Conservation (phyloP, 768 basidiomycete genomes). For the Pisolithus sp. region DNA sequence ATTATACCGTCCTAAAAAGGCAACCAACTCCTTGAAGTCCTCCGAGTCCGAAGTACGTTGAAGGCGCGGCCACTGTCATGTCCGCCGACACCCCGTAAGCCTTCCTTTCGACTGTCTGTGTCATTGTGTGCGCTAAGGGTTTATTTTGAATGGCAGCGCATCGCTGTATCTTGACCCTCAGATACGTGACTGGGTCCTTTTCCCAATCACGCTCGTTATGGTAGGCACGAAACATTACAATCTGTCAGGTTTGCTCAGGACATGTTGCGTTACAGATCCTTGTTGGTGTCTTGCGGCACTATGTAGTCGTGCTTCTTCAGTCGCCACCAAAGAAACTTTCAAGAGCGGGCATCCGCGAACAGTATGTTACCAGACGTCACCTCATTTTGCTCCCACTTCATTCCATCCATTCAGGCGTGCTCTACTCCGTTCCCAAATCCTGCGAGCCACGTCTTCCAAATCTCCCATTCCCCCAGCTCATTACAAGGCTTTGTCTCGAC, state of each 20-base stretch:
- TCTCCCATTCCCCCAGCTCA: constrained; percentile 73
- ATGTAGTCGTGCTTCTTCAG: constrained; percentile 82
- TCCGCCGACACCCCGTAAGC: constrained; percentile 26
- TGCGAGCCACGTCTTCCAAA: constrained; percentile 71
- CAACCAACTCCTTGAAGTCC: constrained; percentile 7
- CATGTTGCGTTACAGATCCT: constrained; percentile 53
- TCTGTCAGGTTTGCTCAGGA: too few species aligned
- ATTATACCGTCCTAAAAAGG: constrained; percentile 19
- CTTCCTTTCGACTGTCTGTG: constrained; percentile 2
- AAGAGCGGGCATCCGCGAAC: constrained; percentile 80
- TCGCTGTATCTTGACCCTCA: constrained; percentile 86
- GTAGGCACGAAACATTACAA: constrained; percentile 31
- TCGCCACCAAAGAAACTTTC: constrained; percentile 76
- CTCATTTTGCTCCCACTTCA: neutral
- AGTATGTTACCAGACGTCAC: constrained; percentile 41
- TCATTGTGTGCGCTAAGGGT: constrained; percentile 5
- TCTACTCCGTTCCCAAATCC: constrained; percentile 74
- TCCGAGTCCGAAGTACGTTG: neutral
- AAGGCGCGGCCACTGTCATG: constrained; percentile 27
- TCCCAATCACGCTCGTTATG: constrained; percentile 97
- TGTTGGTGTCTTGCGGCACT: constrained; percentile 88
- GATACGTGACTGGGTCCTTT: constrained; percentile 90
- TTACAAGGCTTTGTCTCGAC: constrained; percentile 70
- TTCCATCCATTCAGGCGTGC: constrained; percentile 47
- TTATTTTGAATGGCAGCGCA: constrained; percentile 23